Percentiles rank a stretch among this genome's conserved stretches.
Evolutionary conservation across 768 basidiomycete genomes (phyloP).

Genomic region (Agrocybe pediades): DNA sequence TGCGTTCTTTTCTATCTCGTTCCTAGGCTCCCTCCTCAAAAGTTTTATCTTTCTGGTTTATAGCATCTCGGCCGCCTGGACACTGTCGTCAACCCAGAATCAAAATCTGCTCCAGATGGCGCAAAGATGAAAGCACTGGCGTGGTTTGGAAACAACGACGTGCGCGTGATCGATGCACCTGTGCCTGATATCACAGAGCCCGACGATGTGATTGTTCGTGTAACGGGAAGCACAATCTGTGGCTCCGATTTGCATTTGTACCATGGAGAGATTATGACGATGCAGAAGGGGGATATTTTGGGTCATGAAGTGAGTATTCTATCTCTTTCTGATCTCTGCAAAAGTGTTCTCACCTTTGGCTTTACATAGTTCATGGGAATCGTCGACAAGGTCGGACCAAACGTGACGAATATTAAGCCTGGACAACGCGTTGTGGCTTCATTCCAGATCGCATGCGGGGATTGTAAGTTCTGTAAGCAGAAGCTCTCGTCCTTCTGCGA

Average conservation of each 20-base stretch:
- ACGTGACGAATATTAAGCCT: constrained; percentile 56
- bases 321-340: neutral
- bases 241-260: constrained; percentile 68
- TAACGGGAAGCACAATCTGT: constrained; percentile 78
- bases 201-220: constrained; percentile 74
- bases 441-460: constrained; percentile 79
- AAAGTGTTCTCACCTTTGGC: neutral
- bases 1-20: constrained; percentile 8
- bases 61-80: constrained; percentile 41
- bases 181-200: constrained; percentile 64
- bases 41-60: neutral
- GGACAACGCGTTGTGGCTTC: constrained; percentile 79
- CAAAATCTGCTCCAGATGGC: constrained; percentile 50
- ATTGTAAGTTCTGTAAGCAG: constrained; percentile 72
- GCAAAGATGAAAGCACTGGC: constrained; percentile 68
- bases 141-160: constrained; percentile 63
- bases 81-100: constrained; percentile 43
- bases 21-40: neutral
- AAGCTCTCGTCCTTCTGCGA: constrained; percentile 77
- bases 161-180: constrained; percentile 39
- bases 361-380: constrained; percentile 60
- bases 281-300: constrained; percentile 75
- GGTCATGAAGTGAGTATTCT: constrained; percentile 60
- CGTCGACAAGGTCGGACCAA: constrained; percentile 65
- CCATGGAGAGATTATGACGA: constrained; percentile 66